Evolutionary conservation across 306 rosid genomes (phyloP).

Genomic region (Sicyos edulis): DNA sequence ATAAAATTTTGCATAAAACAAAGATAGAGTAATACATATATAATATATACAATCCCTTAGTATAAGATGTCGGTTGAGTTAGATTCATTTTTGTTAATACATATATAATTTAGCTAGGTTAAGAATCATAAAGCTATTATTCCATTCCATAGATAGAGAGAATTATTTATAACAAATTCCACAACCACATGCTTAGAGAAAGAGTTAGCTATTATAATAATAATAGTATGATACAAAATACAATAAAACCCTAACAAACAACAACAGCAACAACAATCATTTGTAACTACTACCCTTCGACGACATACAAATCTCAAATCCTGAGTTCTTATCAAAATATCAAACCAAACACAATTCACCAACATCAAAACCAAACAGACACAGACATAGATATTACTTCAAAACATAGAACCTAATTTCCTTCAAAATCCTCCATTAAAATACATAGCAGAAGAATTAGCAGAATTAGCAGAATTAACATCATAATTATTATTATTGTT

Average conservation of each 20-base stretch:
- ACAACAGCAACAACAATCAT: background rate
- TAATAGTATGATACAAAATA: background rate
- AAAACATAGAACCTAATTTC: background rate
- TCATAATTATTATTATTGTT: background rate
- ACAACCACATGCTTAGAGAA: slow-evolving; percentile 8
- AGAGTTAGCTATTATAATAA: background rate
- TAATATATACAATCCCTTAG: no score
- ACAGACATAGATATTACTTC: background rate
- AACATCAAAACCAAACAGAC: background rate
- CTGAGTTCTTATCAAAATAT: background rate
- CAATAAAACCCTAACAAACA: slow-evolving; percentile 10
- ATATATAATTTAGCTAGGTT: background rate
- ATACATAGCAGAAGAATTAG: slow-evolving; percentile 24
- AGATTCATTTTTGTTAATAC: no score
- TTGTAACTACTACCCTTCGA: background rate
- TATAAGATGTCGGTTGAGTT: no score
- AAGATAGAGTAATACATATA: background rate
- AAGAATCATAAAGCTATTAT: background rate
- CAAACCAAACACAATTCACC: background rate
- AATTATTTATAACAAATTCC: background rate
- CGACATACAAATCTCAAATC: background rate
- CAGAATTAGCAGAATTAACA: background rate
- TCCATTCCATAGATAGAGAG: background rate
- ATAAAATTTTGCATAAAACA: background rate
- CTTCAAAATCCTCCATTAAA: slow-evolving; percentile 36